phyloP scores from a whole-genome alignment of 73 alveolate genomes.

The Symbiodinium natans region DNA sequence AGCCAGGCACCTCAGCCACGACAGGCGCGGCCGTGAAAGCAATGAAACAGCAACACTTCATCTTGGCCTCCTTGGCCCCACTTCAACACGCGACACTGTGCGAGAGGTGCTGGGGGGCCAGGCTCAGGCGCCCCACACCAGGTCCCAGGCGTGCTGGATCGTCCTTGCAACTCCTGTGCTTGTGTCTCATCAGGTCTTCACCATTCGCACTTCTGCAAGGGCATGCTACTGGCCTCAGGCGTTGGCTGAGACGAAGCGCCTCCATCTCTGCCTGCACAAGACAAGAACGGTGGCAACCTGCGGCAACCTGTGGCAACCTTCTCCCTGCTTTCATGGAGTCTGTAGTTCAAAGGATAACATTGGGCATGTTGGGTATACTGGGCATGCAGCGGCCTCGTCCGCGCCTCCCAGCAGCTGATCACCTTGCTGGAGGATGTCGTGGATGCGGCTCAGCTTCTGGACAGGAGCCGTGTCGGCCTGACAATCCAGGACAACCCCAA shows the following conservation, averaged over 20 bases:
- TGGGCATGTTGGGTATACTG: too few relatives aligned
- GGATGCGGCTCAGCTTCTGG: not conserved
- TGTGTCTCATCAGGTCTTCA: not conserved
- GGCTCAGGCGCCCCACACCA: conserved; percentile 7
- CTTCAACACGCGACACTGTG: too few relatives aligned
- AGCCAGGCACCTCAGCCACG: not conserved
- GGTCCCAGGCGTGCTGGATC: not conserved
- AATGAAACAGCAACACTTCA: too few relatives aligned
- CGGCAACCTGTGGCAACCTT: too few relatives aligned
- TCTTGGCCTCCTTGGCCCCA: too few relatives aligned
- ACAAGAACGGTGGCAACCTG: too few relatives aligned
- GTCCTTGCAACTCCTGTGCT: conserved; percentile 10
- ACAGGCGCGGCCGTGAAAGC: too few relatives aligned
- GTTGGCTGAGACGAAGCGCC: not conserved
- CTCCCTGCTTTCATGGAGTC: not conserved
- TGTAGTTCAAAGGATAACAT: not conserved
- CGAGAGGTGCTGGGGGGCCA: too few relatives aligned
- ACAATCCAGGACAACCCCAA: not conserved
- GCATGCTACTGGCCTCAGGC: not conserved
- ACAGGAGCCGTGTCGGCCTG: not conserved
- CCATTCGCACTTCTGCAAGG: not conserved
- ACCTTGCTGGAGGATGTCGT: not conserved
- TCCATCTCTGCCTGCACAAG: not conserved
- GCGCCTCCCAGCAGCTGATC: not conserved
- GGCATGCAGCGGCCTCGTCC: not conserved